A percentile compares a stretch with the other conserved stretches of the same genome.
Conservation (phyloP, 169 alveolate species). For the Neospora caninum region DNA sequence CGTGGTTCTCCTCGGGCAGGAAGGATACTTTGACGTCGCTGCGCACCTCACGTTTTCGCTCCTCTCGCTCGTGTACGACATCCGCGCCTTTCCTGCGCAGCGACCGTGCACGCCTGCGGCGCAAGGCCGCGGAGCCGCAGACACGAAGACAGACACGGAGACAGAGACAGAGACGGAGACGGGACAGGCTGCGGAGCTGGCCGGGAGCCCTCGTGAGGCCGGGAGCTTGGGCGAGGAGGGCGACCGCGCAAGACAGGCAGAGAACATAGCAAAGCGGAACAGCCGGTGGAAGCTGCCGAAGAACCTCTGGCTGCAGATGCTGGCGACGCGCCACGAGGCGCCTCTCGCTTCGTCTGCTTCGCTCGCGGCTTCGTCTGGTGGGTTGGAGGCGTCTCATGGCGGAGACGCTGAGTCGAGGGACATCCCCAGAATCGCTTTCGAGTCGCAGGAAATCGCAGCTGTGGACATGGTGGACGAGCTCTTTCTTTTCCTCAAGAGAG, state of each 20-base stretch:
- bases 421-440: background rate
- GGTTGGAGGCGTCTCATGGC: background rate
- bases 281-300: conserved; percentile 20
- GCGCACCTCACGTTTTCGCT: background rate
- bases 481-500: background rate
- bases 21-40: background rate
- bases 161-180: background rate
- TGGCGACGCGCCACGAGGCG: background rate
- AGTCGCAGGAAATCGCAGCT: conserved; percentile 13
- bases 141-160: background rate
- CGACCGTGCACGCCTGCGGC: background rate
- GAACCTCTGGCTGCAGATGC: conserved; percentile 9
- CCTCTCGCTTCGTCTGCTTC: background rate
- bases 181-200: too few relatives aligned
- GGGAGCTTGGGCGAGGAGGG: background rate
- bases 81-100: conserved; percentile 34
- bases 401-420: background rate
- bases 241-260: background rate
- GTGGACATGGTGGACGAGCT: conserved; percentile 25
- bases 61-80: conserved; percentile 20
- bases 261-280: background rate
- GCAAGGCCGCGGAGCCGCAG: background rate
- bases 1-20: background rate
- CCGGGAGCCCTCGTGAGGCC: too few relatives aligned
- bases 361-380: background rate